Evolutionary conservation across 306 rosid species (phyloP), one percentile per base, ranked within the genome.

Genomic region (Medicago lupulina): DNA sequence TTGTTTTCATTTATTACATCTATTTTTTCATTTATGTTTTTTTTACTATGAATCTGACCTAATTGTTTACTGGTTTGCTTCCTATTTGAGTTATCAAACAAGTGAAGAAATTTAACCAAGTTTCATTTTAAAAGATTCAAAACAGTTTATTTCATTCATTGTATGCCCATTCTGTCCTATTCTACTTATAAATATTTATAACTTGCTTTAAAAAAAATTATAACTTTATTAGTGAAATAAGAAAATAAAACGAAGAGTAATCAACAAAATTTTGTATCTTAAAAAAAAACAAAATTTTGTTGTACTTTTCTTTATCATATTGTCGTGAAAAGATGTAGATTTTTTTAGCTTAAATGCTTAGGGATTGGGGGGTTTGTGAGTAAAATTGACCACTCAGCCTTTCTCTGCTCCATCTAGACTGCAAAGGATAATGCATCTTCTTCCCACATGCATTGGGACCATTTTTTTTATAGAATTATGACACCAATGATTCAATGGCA

Each of bases 321-420:
- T 44, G 5, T 44, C 50, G 14, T 13, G 15, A 16, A 16, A 51
- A 51, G 23, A 16, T 16, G 58, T 51, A n/a, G 58, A n/a, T 34
- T 34, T 34, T 34, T 34, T 34, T 34, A 34, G 38, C 38, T 6
- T 34, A 34, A 34, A 34, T 34, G 38, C 7, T 59, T 17, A 49
- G 28, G 13, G 8, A 14, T 23, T 44, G 28, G 47, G 61, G n/a
- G 39, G 18, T 21, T 55, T 55, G 21, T 39, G 54, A 55, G 54
- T 19, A 23, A 72, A 72, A 55, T 72, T 39, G 66, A 72, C 76
- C 67, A 72, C 66, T 38, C 67, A 15, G 43, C 2, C 44, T 61
- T 61, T 61, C 12, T 61, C 19, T 61, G 44, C 18, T 61, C 21
- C 54, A 55, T 36, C 23, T 38, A 38, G 40, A 39, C 38, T 71